Base-by-base conservation (phyloP, 108 stramenopile species). In the Nitzschia palea region DNA sequence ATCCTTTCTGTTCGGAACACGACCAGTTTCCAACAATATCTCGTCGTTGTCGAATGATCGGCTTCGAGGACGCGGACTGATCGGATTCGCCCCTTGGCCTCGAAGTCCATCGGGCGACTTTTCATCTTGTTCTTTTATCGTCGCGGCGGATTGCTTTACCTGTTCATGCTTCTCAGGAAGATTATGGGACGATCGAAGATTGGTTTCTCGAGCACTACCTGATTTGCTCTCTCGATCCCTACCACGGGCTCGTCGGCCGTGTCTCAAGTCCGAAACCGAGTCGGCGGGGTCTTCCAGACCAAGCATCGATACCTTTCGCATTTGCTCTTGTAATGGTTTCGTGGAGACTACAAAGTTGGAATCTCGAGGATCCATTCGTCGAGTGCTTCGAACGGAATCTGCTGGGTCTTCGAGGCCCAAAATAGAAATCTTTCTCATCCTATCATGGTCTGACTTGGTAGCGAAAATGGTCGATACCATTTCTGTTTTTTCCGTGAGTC, bases 241-340 rank as follows among this genome's bases (percentile, higher is more conserved):
- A n/a, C n/a, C n/a, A n/a, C n/a, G n/a, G n/a, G n/a, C n/a, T n/a
- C n/a, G n/a, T n/a, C n/a, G n/a, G n/a, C n/a, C n/a, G n/a, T n/a
- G n/a, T n/a, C n/a, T n/a, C n/a, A n/a, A n/a, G n/a, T n/a, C n/a
- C n/a, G n/a, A n/a, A n/a, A 26, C 51, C 14, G 9, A 18, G 26
- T 60, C 59, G 20, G 59, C 59, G 20, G 59, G 59, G 26, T 60
- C 59, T 43, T 60, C 59, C 37, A 40, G 43, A n/a, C 59, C 59
- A 18, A 60, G 27, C 9, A 42, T 60, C 22, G 59, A 60, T 12
- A 60, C 22, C 3, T 60, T 40, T 8, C 59, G 59, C 59, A 60
- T 60, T 5, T 34, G 36, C 23, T 60, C 59, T 14, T 25, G 17
- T 34, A 40, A 31, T 0, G 59, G 20, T 14, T 60, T 20, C 15